These are phyloP conservation scores for Neurospora sp. DNA, from an alignment of 2,329 filamentous ascomycete species.

Conservation along the genomic window DNA sequence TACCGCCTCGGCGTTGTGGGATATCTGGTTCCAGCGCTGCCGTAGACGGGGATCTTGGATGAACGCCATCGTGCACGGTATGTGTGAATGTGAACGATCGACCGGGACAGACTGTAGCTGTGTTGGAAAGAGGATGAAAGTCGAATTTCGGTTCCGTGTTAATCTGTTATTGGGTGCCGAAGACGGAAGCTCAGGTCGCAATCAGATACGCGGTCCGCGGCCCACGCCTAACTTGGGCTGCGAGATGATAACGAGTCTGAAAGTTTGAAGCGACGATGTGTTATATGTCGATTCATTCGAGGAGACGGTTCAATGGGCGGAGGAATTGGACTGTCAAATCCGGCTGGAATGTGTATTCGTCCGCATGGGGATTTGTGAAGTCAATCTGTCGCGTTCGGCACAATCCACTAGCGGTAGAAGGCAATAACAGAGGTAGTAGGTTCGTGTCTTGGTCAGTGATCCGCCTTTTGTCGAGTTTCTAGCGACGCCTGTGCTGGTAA, in stretches of 20 bases:
- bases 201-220: not conserved
- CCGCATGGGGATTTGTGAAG: not conserved
- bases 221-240: not conserved
- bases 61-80: conserved; percentile 39
- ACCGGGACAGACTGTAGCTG: not conserved
- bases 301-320: not conserved
- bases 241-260: not conserved
- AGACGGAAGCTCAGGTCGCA: not conserved
- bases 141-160: not conserved
- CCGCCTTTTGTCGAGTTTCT: not conserved
- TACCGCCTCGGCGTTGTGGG: conserved; percentile 79
- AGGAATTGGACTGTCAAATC: not conserved
- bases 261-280: not conserved
- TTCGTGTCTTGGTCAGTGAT: not conserved
- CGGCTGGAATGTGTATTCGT: not conserved
- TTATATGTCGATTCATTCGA: not conserved
- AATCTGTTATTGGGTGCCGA: not conserved
- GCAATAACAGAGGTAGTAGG: not conserved
- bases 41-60: conserved; percentile 79
- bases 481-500: not conserved
- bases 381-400: not conserved
- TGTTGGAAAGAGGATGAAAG: not conserved
- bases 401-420: not conserved
- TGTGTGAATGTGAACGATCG: not conserved
- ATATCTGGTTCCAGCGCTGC: conserved; percentile 87